Evolutionary conservation across 2,329 filamentous ascomycete species (phyloP).

Genomic region (Trichoderma sp.): DNA sequence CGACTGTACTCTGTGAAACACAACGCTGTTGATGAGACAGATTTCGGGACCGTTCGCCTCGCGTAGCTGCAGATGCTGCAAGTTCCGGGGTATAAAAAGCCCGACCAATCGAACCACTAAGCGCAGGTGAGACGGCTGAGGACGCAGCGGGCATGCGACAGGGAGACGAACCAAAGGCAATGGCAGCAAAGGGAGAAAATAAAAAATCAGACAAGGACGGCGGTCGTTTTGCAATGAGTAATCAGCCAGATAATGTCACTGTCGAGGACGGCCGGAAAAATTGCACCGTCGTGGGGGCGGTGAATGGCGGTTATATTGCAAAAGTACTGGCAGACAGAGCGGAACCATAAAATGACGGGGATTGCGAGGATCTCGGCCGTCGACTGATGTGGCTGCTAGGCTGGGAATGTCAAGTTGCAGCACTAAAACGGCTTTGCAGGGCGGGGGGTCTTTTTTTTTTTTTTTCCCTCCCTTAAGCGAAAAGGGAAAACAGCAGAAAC

Average conservation of each 20-base stretch:
- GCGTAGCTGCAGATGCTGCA: slow-evolving; percentile 23
- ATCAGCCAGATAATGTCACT: slow-evolving; percentile 27
- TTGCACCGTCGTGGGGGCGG: slow-evolving; percentile 24
- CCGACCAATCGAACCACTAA: slow-evolving; percentile 8
- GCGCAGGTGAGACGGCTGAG: neutral
- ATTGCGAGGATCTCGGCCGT: slow-evolving; percentile 28
- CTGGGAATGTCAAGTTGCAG: slow-evolving; percentile 27
- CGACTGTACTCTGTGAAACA: slow-evolving; percentile 17
- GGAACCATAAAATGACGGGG: slow-evolving; percentile 17
- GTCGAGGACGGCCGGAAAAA: slow-evolving; percentile 21
- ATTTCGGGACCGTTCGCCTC: slow-evolving; percentile 18
- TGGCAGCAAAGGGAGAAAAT: neutral
- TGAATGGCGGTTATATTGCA: slow-evolving; percentile 26
- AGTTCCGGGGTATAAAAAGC: slow-evolving; percentile 12
- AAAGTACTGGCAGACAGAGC: neutral
- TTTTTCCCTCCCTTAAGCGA: slow-evolving; percentile 1
- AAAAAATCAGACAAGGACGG: neutral
- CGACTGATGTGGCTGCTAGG: slow-evolving; percentile 23
- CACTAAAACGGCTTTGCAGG: slow-evolving; percentile 23
- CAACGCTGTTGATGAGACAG: slow-evolving; percentile 14
- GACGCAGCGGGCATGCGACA: neutral
- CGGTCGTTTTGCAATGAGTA: slow-evolving; percentile 22
- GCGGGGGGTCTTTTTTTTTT: slow-evolving; percentile 6
- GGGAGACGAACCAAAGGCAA: slow-evolving; percentile 1
- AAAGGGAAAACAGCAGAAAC: slow-evolving; percentile 5